phyloP scores from a whole-genome alignment of 768 basidiomycete genomes.

The Cubamyces lactineus region DNA sequence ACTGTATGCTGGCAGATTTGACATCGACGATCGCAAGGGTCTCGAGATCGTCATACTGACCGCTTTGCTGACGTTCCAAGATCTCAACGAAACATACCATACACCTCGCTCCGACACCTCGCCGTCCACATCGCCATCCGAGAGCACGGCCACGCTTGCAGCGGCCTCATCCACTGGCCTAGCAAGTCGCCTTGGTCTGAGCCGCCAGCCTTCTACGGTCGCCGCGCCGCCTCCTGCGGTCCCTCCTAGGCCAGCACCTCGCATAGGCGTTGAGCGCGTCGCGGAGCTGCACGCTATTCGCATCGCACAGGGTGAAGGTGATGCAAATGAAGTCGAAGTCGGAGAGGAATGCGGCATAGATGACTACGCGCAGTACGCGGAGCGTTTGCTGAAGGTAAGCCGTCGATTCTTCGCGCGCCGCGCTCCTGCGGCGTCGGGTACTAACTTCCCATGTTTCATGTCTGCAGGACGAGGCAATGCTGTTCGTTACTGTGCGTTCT shows the following conservation, averaged over 20 bases:
- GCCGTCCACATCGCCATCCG: neutral
- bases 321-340: slow-evolving; percentile 76
- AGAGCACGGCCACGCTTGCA: slow-evolving; percentile 16
- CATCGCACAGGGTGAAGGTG: slow-evolving; percentile 44
- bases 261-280: slow-evolving; percentile 68
- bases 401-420: neutral
- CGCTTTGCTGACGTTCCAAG: slow-evolving; percentile 77
- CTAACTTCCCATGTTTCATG: neutral
- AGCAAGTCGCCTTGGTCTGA: slow-evolving; percentile 5
- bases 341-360: slow-evolving; percentile 62
- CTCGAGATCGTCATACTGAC: slow-evolving; percentile 82
- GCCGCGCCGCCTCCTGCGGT: slow-evolving; percentile 27
- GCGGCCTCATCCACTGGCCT: slow-evolving; percentile 7
- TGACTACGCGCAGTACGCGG: slow-evolving; percentile 74
- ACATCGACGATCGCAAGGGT: slow-evolving; percentile 83
- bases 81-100: slow-evolving; percentile 62
- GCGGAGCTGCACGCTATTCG: slow-evolving; percentile 68
- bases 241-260: slow-evolving; percentile 58
- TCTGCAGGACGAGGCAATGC: slow-evolving; percentile 73
- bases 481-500: slow-evolving; percentile 77
- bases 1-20: slow-evolving; percentile 56
- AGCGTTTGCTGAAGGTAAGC: slow-evolving; percentile 61
- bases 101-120: slow-evolving; percentile 19
- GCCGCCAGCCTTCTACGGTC: slow-evolving; percentile 14
- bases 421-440: neutral